Base-by-base conservation (phyloP, 371 early-diverging fungal species). In the Parasitella parasitica region DNA sequence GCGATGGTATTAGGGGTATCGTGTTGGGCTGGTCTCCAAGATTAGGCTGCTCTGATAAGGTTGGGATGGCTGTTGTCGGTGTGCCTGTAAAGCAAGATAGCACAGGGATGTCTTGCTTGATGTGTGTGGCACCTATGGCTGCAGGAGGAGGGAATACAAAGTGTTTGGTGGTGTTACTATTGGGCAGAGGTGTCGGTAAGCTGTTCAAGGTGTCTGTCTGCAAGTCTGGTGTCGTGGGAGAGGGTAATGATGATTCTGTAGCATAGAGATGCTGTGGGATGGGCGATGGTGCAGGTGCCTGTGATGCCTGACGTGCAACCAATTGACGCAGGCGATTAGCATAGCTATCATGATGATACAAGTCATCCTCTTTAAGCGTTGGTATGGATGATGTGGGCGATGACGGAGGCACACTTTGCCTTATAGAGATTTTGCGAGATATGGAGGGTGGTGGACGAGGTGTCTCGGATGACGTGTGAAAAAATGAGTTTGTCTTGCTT, bases 401-500 rank as follows among this genome's bases (percentile, higher is more conserved):
- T 16, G 37, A 50, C 2, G 55, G 39, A 11, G 51, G 20, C 15
- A 12, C 5, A n/a, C 50, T 39, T 48, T 64, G 69, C 32, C 56
- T 63, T 6, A 69, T 64, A 0, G 69, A 69, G 15, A 69, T 64
- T 20, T 69, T 69, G 18, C 69, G 69, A 22, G 64, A 60, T 7
- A 69, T 50, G 0, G 71, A 67, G 28, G 79, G 78, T 15, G 79
- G 79, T 48, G 79, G 79, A 41, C 76, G 70, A 34, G 79, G 79
- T 48, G 68, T 5, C 6, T 68, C 35, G 38, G 63, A 54, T 9
- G 61, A 48, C n/a, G 67, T 68, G 34, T 65, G 54, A 57, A 78
- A 78, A 54, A 78, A 78, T 6, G 71, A 66, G 37, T 69, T 69
- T 37, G 71, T 78, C 56, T 78, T 78, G 32, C 27, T 64, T 34